Base-by-base conservation (phyloP, 495 filamentous ascomycete species). In the Penicillium simplicissimum region DNA sequence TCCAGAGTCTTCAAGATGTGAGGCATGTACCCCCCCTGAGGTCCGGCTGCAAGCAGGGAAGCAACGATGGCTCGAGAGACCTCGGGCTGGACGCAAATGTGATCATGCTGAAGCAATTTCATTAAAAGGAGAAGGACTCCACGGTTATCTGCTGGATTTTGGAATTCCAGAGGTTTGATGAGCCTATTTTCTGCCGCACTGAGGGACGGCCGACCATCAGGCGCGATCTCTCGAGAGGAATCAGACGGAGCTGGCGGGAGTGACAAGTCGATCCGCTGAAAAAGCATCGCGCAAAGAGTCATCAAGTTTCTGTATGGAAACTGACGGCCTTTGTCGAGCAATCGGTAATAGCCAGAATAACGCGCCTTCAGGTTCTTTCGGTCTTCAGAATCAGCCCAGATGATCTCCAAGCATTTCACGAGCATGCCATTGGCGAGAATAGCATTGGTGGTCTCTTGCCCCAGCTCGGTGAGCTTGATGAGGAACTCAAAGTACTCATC, bases 401-500 rank as follows among this genome's bases (percentile, higher is more conserved):
- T 72, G 8, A 90, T 82, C 65, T 86, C 80, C 33, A 92, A 57
- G 53, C 85, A 83, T 47, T 76, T 82, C 40, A 71, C 70, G 17
- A 92, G 72, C 61, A 86, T 85, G 1, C 79, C 81, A 45, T 72
- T 76, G 33, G 81, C 76, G 23, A 92, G 77, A 33, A 91, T 73
- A 6, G 80, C 62, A 6, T 74, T 72, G 9, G 81, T 73, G 69
- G 91, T 85, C 13, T 77, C 64, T 7, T 72, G 67, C 1, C 88
- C 87, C 51, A 88, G 68, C 33, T 73, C 78, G 23, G 84, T 84
- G 62, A 93, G 84, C 15, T 79, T 74, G 31, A 81, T 65, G 61
- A 93, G 76, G 35, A 90, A 80, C 28, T 84, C 85, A 65, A 95
- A 95, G 47, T 90, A 93, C 67, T 96, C 92, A 42, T 86, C 84